These are phyloP conservation scores for Ballota nigra DNA, from an alignment of 257 asterid species.

Conservation along the genomic window DNA sequence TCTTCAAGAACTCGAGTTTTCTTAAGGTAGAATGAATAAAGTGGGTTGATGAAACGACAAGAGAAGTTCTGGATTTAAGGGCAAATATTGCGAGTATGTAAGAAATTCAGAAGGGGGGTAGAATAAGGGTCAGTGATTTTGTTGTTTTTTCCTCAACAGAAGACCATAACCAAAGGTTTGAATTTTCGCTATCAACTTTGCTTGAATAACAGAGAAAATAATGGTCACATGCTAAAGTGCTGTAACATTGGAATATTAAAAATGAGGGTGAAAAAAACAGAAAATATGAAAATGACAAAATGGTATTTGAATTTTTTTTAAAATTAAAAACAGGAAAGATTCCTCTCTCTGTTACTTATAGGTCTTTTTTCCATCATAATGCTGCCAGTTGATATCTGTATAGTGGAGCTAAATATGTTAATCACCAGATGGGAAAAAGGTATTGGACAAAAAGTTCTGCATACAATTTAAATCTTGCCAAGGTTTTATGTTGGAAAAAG, in stretches of 20 bases:
- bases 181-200: constrained; percentile 34
- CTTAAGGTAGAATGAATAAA: constrained; percentile 45
- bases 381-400: constrained; percentile 6
- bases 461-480: not conserved
- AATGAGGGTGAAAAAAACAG: constrained; percentile 9
- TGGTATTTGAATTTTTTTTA: not conserved
- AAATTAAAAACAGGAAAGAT: constrained; percentile 19
- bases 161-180: constrained; percentile 29
- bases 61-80: constrained; percentile 33
- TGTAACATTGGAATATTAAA: constrained; percentile 29
- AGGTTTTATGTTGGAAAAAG: not conserved
- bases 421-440: not conserved
- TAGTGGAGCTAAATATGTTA: not conserved
- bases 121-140: constrained; percentile 31
- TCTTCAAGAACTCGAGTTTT: not conserved
- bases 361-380: constrained; percentile 16
- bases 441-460: too few relatives aligned
- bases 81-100: constrained; percentile 41
- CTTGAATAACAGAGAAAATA: constrained; percentile 29
- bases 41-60: constrained; percentile 40
- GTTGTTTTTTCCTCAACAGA: constrained; percentile 28
- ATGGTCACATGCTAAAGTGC: constrained; percentile 38
- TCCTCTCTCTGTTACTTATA: constrained; percentile 23
- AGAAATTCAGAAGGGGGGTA: constrained; percentile 20
- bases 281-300: constrained; percentile 2